Evolutionary conservation across 305 asterid species (phyloP).

Genomic region (Fraxinus sp.): DNA sequence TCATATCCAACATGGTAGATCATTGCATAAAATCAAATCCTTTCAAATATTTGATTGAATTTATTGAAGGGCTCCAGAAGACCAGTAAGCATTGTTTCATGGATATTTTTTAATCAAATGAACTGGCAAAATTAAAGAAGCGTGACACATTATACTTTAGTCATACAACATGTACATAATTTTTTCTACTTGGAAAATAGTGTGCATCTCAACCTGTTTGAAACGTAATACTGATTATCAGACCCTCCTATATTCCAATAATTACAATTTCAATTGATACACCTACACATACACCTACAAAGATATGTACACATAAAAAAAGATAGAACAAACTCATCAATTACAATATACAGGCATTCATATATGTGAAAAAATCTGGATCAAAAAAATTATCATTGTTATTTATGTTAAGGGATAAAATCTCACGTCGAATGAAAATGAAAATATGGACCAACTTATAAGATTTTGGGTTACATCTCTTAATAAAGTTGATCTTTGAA

Average conservation of each 20-base stretch:
- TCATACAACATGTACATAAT: background rate
- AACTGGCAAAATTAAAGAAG: background rate
- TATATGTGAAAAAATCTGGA: background rate
- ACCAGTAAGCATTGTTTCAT: background rate
- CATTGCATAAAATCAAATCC: background rate
- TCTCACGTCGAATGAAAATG: too few relatives aligned
- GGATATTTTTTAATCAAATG: background rate
- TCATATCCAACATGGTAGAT: background rate
- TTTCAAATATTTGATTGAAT: background rate
- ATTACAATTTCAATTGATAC: background rate
- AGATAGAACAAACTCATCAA: background rate
- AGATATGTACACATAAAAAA: background rate
- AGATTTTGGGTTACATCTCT: too few relatives aligned
- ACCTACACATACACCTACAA: background rate
- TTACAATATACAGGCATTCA: background rate
- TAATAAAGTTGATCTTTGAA: too few relatives aligned
- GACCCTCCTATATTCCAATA: background rate
- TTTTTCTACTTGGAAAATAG: background rate
- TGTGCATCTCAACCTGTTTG: background rate
- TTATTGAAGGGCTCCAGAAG: background rate
- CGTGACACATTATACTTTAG: background rate
- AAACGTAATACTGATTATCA: background rate
- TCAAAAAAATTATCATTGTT: background rate
- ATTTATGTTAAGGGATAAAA: background rate
- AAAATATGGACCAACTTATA: too few relatives aligned